Evolutionary conservation across 2,329 filamentous ascomycete species (phyloP).

Genomic region (Ceratocystis albifundus): DNA sequence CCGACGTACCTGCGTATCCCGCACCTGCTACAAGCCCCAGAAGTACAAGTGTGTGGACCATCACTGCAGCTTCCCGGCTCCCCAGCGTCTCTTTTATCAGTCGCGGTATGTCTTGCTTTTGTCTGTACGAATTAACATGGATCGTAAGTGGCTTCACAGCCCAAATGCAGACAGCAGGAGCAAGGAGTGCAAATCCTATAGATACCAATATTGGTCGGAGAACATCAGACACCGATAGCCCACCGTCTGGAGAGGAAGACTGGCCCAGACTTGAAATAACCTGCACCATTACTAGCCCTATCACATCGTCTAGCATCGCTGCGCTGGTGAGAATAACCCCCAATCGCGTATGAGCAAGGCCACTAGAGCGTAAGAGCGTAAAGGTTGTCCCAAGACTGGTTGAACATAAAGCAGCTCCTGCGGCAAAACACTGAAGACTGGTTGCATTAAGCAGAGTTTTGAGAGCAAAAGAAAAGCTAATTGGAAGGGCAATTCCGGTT

Average conservation of each 20-base stretch:
- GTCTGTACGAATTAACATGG: constrained; percentile 27
- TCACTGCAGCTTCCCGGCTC: neutral
- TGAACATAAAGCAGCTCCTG: constrained; percentile 61
- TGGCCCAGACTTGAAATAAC: constrained; percentile 55
- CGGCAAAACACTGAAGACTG: constrained; percentile 54
- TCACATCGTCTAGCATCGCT: constrained; percentile 73
- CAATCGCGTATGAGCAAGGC: constrained; percentile 35
- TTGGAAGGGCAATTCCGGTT: constrained; percentile 9
- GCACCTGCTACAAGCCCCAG: constrained; percentile 40
- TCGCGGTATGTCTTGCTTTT: neutral
- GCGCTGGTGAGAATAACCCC: constrained; percentile 58
- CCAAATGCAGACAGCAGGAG: constrained; percentile 39
- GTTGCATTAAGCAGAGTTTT: constrained; percentile 39
- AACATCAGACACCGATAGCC: constrained; percentile 30
- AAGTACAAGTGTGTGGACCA: constrained; percentile 37
- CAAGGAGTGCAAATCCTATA: constrained; percentile 39
- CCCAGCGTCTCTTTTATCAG: neutral
- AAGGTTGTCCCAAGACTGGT: constrained; percentile 64
- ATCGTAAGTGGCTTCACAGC: constrained; percentile 34
- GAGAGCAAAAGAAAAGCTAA: constrained; percentile 39
- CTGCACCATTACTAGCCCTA: constrained; percentile 65
- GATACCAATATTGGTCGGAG: constrained; percentile 39
- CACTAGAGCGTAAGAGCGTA: constrained; percentile 39
- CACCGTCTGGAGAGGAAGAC: constrained; percentile 22
- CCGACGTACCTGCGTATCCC: constrained; percentile 51